These are phyloP conservation scores for Pichia sp. DNA, from an alignment of 1,139 yeast species.

Conservation along the genomic window DNA sequence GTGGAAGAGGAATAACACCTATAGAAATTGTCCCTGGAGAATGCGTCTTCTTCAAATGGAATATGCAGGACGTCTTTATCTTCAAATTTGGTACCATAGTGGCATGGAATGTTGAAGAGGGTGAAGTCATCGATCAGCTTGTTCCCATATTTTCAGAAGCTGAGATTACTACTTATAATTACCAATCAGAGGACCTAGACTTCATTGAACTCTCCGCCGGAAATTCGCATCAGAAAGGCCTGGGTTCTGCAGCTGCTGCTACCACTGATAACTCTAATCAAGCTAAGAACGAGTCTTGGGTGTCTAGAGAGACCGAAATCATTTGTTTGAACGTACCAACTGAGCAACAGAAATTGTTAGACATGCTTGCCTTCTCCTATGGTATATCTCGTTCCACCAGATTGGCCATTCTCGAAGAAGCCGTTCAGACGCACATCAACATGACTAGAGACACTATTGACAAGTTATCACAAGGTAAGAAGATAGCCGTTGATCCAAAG, in stretches of 20 bases:
- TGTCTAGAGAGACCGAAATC: slow-evolving; percentile 14
- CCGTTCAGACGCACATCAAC: slow-evolving; percentile 59
- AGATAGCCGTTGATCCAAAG: slow-evolving; percentile 49
- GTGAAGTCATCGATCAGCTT: slow-evolving; percentile 33
- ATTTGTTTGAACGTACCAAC: slow-evolving; percentile 32
- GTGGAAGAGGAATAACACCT: slow-evolving; percentile 31
- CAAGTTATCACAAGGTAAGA: slow-evolving; percentile 55
- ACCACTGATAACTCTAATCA: not conserved
- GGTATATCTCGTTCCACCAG: slow-evolving; percentile 85
- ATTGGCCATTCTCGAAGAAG: slow-evolving; percentile 67
- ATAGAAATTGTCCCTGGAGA: slow-evolving; percentile 56
- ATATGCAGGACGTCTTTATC: slow-evolving; percentile 38
- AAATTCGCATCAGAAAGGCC: slow-evolving; percentile 12
- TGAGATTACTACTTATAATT: slow-evolving; percentile 43
- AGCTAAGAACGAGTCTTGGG: slow-evolving; percentile 4
- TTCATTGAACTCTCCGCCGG: slow-evolving; percentile 47
- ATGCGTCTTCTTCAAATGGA: slow-evolving; percentile 41
- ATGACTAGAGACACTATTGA: slow-evolving; percentile 61
- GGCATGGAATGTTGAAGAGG: slow-evolving; percentile 72
- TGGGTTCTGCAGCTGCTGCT: too few relatives aligned
- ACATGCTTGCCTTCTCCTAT: slow-evolving; percentile 83
- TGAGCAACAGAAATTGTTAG: slow-evolving; percentile 45
- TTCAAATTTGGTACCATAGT: slow-evolving; percentile 69
- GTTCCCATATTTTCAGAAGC: slow-evolving; percentile 41
- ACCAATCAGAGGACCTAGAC: slow-evolving; percentile 85